Conservation (phyloP, 164 flowering plant genomes). For the Hamamelis virginiana region DNA sequence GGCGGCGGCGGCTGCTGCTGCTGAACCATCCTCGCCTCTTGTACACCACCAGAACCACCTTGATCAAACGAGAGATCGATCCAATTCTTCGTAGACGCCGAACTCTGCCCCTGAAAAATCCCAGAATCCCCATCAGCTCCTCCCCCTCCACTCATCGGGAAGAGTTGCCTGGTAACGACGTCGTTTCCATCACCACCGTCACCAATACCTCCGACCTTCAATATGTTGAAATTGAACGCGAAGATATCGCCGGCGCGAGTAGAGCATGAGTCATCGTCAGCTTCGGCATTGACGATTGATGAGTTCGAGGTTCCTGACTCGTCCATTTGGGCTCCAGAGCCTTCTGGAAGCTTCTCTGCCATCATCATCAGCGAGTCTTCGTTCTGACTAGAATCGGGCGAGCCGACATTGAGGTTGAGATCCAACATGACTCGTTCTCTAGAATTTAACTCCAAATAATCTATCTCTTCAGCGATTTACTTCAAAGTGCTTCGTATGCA, state of each 20-base stretch:
- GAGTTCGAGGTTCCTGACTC: slow-evolving; percentile 78
- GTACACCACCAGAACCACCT: slow-evolving; percentile 9
- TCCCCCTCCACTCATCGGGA: slow-evolving; percentile 36
- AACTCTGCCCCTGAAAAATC: slow-evolving; percentile 22
- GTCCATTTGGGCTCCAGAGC: slow-evolving; percentile 42
- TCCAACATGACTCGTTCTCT: slow-evolving; percentile 39
- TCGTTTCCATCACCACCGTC: slow-evolving; percentile 15
- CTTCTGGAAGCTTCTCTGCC: slow-evolving; percentile 26
- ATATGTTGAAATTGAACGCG: slow-evolving; percentile 47
- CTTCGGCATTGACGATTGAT: slow-evolving; percentile 71
- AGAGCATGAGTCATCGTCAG: slow-evolving; percentile 64
- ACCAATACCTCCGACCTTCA: slow-evolving; percentile 27
- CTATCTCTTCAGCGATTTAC: not conserved
- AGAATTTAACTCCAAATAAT: not conserved
- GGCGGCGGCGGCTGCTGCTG: slow-evolving; percentile 24
- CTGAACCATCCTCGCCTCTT: slow-evolving; percentile 2
- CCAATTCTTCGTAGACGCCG: slow-evolving; percentile 37
- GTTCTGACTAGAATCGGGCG: slow-evolving; percentile 27
- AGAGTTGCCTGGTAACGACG: slow-evolving; percentile 50
- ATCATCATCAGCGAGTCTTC: slow-evolving; percentile 15
- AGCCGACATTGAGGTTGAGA: slow-evolving; percentile 46
- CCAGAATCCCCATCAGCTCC: slow-evolving; percentile 16
- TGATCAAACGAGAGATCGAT: slow-evolving; percentile 40
- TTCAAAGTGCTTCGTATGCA: not conserved
- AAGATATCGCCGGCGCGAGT: slow-evolving; percentile 30